Evolutionary conservation across 108 stramenopile genomes (phyloP), one percentile per base, ranked within the genome.

Genomic region (Stephanodiscus minutulus): DNA sequence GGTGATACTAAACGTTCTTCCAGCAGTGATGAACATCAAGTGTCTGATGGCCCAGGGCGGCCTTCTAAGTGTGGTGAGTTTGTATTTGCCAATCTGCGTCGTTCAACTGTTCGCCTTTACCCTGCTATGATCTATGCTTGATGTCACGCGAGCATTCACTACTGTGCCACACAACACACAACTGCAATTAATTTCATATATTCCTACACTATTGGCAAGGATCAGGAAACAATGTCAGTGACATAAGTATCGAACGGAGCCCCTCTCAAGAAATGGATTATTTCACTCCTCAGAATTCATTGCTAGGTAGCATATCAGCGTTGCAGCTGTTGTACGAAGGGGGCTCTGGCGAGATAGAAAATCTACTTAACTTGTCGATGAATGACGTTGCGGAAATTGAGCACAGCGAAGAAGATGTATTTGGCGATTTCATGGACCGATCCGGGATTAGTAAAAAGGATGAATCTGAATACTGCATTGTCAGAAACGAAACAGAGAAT

Each of bases 221-320:
- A 20, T 5, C 56, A 68, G 56, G 18, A 20, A 44, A 39, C 4
- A 67, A 18, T 25, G 11, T 55, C 24, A 35, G 25, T 56, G 39
- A 31, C 8, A 31, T 15, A 1, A 58, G 33, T 39, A 25, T 53
- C 22, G 39, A 57, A 37, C 24, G 25, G 22, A 54, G 55, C 8
- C 24, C 12, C 12, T 60, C 59, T 22, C 59, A 60, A 60, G 59
- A 41, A 18, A 43, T 46, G 2, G 50, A 27, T 66, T 33, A 50
- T 66, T 52, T 54, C 15, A 37, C 53, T 27, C 37, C 39, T 18
- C 43, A 58, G 55, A 68, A 41, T 36, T 68, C 66, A 27, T 13
- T 68, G 27, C 11, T 68, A 39, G 56, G 67, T 44, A 68, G 67
- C 25, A 68, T 68, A 28, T 68, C 67, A n/a, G 57, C 41, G 56